phyloP scores from a whole-genome alignment of 495 filamentous ascomycete species.

The Lepraria neglecta region DNA sequence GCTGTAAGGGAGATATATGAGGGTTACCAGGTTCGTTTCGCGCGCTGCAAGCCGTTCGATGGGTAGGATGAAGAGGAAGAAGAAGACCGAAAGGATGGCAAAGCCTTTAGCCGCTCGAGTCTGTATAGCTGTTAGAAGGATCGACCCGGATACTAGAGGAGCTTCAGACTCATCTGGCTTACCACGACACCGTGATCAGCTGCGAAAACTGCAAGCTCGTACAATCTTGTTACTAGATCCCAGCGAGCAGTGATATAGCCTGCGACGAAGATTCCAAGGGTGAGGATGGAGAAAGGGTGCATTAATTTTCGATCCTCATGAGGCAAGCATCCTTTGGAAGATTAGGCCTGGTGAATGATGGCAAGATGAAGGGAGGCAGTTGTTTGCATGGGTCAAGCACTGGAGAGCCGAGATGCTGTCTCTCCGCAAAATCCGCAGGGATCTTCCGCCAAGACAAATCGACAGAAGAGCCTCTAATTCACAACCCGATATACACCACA shows the following conservation, averaged over 20 bases:
- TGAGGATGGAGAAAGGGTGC: slow-evolving; percentile 93
- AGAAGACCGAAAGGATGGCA: slow-evolving; percentile 65
- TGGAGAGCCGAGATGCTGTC: too few species aligned
- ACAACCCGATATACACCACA: too few species aligned
- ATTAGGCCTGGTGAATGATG: slow-evolving; percentile 5
- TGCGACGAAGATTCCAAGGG: slow-evolving; percentile 95
- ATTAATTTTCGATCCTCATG: slow-evolving; percentile 51
- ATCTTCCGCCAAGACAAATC: too few species aligned
- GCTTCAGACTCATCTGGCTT: slow-evolving; percentile 35
- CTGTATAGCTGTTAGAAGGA: slow-evolving; percentile 29
- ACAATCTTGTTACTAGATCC: slow-evolving; percentile 91
- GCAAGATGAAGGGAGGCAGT: too few species aligned
- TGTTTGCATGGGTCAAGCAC: too few species aligned
- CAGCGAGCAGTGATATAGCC: slow-evolving; percentile 98
- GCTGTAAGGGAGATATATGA: neutral
- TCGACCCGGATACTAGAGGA: neutral
- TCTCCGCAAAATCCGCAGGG: too few species aligned
- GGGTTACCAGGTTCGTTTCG: slow-evolving; percentile 57
- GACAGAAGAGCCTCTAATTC: too few species aligned
- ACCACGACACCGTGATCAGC: slow-evolving; percentile 99
- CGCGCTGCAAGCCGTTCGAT: slow-evolving; percentile 63
- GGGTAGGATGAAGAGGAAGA: slow-evolving; percentile 68
- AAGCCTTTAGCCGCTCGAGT: slow-evolving; percentile 70
- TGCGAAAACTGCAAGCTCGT: slow-evolving; percentile 93
- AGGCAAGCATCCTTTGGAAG: neutral